Evolutionary conservation across 257 asterid genomes (phyloP), one percentile per base, ranked within the genome.

Genomic region (Marsdenia floribunda): DNA sequence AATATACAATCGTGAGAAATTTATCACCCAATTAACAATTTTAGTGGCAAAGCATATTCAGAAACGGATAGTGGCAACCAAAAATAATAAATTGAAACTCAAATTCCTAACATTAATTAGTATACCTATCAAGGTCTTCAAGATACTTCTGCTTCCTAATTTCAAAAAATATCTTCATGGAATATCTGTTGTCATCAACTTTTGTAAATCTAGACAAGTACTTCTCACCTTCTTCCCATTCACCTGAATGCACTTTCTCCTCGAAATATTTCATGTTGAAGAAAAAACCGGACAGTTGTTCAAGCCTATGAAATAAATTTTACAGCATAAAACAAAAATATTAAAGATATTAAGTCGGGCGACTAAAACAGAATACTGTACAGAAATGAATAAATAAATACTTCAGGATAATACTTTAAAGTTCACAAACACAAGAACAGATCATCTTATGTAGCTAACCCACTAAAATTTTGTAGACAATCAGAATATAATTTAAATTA

Each of bases 191-290:
- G 75, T 93, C 98, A 68, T 93, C 98, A 49, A 93, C 97, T 84
- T 93, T 93, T 37, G 97, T 91, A 85, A 90, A 93, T 71, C 98
- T 97, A 21, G 98, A 91, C 69, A 93, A 85, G 85, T 93, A 93
- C 77, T 93, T 93, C 93, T 93, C 98, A 71, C 91, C 97, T 74
- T 93, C 98, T 0, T 93, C 97, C 98, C 97, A 93, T 77, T 93
- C 96, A 78, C 98, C 98, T 15, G 97, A 96, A 74, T 90, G 97
- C 19, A 93, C 97, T 81, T 89, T 93, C 90, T 93, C 98, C 85
- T 93, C 98, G 63, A 93, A 93, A 82, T 93, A 89, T 80, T 91
- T 93, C 98, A 93, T 88, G 84, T 93, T 93, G 84, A 93, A 91
- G 91, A 81, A 93, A 83, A 91, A 91, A 18, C 94, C 98, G 0